Evolutionary conservation across 129 eudicot genomes (phyloP).

Genomic region (Pittosporum tobira): DNA sequence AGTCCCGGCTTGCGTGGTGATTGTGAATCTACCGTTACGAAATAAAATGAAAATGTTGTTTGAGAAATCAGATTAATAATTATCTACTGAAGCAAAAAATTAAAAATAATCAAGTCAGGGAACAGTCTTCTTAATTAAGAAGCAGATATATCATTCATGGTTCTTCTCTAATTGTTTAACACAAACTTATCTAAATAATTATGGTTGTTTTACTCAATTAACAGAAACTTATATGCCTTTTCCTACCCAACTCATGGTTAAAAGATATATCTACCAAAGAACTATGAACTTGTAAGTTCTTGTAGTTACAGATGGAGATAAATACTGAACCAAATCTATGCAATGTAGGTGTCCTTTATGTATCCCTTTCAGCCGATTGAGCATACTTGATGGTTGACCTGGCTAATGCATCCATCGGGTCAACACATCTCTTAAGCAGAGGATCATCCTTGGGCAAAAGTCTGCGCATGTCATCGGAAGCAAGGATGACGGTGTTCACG

Average conservation of each 20-base stretch:
- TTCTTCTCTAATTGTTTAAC: neutral
- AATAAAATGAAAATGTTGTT: no score
- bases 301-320: conserved; percentile 1
- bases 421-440: conserved; percentile 56
- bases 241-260: neutral
- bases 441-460: conserved; percentile 68
- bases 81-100: no score
- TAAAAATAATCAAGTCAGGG: no score
- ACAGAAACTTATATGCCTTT: neutral
- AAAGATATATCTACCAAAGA: conserved; percentile 2
- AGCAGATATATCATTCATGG: neutral
- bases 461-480: conserved; percentile 42
- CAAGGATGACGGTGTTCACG: conserved; percentile 51
- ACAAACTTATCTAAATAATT: neutral
- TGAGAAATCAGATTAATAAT: no score
- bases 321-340: conserved; percentile 1
- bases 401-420: conserved; percentile 71
- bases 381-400: conserved; percentile 37
- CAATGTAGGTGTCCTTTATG: conserved; percentile 11
- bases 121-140: no score
- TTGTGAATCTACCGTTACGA: no score
- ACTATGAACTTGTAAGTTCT: neutral
- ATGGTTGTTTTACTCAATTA: neutral
- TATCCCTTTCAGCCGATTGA: conserved; percentile 22
- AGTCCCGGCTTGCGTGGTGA: no score